Evolutionary conservation across 108 stramenopile genomes (phyloP).

Genomic region (Bacterosira constricta): DNA sequence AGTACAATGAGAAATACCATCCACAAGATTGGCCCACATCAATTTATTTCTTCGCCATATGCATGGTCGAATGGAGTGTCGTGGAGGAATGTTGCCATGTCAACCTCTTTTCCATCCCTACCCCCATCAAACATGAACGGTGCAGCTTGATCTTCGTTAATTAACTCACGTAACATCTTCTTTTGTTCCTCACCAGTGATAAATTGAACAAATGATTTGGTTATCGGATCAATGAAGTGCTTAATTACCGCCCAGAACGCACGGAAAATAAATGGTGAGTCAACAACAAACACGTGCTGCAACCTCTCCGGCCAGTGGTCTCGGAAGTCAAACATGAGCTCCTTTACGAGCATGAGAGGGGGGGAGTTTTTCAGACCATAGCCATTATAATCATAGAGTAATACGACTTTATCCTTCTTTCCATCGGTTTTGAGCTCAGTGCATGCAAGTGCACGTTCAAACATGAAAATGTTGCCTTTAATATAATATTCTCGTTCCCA

Average conservation of each 20-base stretch:
- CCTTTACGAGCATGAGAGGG: constrained; percentile 32
- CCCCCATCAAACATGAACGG: constrained; percentile 53
- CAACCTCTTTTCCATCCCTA: constrained; percentile 24
- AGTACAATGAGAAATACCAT: too few relatives aligned
- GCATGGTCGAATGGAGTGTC: constrained; percentile 35
- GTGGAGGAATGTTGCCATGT: constrained; percentile 25
- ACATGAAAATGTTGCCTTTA: constrained; percentile 52
- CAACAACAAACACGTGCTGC: constrained; percentile 43
- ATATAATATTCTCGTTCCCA: constrained; percentile 50
- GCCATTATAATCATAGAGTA: constrained; percentile 48
- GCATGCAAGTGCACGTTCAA: constrained; percentile 52
- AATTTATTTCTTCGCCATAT: constrained; percentile 20
- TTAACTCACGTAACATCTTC: constrained; percentile 17
- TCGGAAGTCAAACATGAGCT: constrained; percentile 36
- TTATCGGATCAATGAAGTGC: constrained; percentile 53
- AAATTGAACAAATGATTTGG: constrained; percentile 41
- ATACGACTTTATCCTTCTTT: constrained; percentile 29
- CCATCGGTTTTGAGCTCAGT: constrained; percentile 44
- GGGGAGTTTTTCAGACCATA: constrained; percentile 36
- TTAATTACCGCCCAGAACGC: constrained; percentile 51
- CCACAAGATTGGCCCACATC: too few relatives aligned
- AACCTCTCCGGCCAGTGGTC: constrained; percentile 53
- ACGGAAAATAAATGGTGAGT: constrained; percentile 46
- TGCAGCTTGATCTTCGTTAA: constrained; percentile 40
- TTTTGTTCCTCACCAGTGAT: constrained; percentile 42